Percentiles rank a stretch among this genome's conserved stretches.
Conservation (phyloP, 306 rosid species). For the Adenanthera pavonina region DNA sequence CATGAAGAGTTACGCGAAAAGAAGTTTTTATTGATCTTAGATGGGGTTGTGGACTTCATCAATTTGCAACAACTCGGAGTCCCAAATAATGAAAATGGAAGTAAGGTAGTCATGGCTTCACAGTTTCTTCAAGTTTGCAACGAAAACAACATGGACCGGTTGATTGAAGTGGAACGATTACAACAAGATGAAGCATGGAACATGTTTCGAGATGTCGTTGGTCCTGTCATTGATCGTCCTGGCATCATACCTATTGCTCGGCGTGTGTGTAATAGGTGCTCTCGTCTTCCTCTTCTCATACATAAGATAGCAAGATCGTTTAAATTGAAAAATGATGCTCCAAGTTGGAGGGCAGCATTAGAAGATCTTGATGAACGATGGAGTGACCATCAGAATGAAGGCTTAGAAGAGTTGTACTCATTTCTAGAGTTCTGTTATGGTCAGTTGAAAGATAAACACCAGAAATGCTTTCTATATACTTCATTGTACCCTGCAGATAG, state of each 20-base stretch:
- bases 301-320: neutral
- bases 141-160: neutral
- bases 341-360: neutral
- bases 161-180: neutral
- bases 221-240: neutral
- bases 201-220: slow-evolving; percentile 24
- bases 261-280: neutral
- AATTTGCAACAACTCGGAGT: slow-evolving; percentile 33
- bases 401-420: neutral
- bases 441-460: neutral
- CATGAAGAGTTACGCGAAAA: slow-evolving; percentile 11
- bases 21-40: slow-evolving; percentile 39
- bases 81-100: slow-evolving; percentile 12
- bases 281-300: slow-evolving; percentile 23
- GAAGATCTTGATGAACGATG: neutral
- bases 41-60: neutral
- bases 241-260: slow-evolving; percentile 5
- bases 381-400: neutral
- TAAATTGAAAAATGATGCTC: neutral
- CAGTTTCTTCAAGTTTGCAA: neutral
- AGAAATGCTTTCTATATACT: neutral
- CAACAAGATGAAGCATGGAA: slow-evolving; percentile 39
- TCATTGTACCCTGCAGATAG: slow-evolving; percentile 20
- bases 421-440: neutral
- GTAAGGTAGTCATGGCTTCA: slow-evolving; percentile 38